Conservation (phyloP, 495 filamentous ascomycete genomes). For the Tuber melanosporum region DNA sequence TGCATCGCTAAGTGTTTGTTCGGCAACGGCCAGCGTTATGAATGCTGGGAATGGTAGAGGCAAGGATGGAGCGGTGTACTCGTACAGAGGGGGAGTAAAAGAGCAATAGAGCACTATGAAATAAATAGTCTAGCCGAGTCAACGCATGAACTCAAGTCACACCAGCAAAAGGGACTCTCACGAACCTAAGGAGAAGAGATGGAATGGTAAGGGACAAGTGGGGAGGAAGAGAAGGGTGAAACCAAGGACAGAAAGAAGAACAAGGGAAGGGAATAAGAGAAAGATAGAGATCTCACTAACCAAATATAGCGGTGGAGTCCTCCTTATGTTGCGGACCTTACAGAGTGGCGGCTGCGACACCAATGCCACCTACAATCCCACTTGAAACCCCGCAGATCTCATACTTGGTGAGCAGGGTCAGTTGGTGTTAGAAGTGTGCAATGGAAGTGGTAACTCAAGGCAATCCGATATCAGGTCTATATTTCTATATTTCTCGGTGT, state of each 20-base stretch:
- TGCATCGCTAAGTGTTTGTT: background rate
- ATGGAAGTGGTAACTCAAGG: background rate
- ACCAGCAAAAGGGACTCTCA: background rate
- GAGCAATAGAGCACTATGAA: background rate
- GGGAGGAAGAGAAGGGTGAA: background rate
- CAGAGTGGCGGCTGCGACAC: background rate
- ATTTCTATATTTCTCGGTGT: background rate
- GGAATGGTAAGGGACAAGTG: background rate
- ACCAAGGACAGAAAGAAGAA: background rate
- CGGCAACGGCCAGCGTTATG: constrained; percentile 9
- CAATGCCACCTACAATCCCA: background rate
- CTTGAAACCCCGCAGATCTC: background rate
- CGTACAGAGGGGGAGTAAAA: background rate
- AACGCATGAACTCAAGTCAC: background rate
- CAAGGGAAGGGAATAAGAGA: background rate
- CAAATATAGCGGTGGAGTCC: background rate
- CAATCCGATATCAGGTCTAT: background rate
- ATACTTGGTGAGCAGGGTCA: background rate
- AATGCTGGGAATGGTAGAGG: background rate
- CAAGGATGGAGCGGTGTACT: background rate
- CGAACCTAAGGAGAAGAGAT: background rate
- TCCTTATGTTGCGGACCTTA: background rate
- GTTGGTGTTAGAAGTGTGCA: background rate
- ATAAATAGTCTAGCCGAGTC: background rate
- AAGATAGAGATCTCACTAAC: background rate